A percentile compares a stretch with the other conserved stretches of the same genome.
Evolutionary conservation across 495 filamentous ascomycete species (phyloP).

Genomic region (Coniosporium apollinis): DNA sequence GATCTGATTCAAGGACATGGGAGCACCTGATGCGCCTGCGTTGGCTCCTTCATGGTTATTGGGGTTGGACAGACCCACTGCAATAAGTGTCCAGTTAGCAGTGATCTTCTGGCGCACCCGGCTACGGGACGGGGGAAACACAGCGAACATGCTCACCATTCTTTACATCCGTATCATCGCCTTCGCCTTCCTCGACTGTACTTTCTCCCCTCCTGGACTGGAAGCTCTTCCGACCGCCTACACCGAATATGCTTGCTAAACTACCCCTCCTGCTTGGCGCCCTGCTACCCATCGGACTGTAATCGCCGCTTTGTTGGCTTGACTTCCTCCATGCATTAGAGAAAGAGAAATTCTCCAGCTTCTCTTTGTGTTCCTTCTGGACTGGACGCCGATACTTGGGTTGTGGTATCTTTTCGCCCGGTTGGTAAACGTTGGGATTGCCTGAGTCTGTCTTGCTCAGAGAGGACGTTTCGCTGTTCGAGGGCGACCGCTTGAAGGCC

Average conservation of each 20-base stretch:
- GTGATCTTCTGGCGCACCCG: too few relatives aligned
- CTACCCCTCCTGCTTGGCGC: conserved; percentile 20
- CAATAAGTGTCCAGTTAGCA: neutral
- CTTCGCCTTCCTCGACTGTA: conserved; percentile 7
- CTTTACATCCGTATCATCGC: conserved; percentile 12
- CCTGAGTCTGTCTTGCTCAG: neutral
- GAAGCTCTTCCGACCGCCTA: conserved; percentile 14
- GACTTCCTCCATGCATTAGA: conserved; percentile 20
- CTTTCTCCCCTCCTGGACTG: conserved; percentile 1
- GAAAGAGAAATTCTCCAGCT: conserved; percentile 23
- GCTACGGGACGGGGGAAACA: too few relatives aligned
- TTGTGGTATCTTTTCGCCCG: conserved; percentile 25
- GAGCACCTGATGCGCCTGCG: too few relatives aligned
- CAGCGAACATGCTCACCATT: conserved; percentile 13
- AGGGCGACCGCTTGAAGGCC: conserved; percentile 15
- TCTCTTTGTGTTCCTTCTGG: conserved; percentile 22
- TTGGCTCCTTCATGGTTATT: too few relatives aligned
- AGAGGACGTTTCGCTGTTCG: conserved; percentile 1
- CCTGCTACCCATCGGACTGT: conserved; percentile 24
- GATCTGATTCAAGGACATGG: conserved; percentile 7
- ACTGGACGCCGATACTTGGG: conserved; percentile 26
- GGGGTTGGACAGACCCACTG: conserved; percentile 12
- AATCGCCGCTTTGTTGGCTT: conserved; percentile 18
- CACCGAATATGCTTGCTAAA: conserved; percentile 7
- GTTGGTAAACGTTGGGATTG: conserved; percentile 20